Evolutionary conservation across 2,329 filamentous ascomycete genomes (phyloP).

Genomic region (Fusarium newnesense): DNA sequence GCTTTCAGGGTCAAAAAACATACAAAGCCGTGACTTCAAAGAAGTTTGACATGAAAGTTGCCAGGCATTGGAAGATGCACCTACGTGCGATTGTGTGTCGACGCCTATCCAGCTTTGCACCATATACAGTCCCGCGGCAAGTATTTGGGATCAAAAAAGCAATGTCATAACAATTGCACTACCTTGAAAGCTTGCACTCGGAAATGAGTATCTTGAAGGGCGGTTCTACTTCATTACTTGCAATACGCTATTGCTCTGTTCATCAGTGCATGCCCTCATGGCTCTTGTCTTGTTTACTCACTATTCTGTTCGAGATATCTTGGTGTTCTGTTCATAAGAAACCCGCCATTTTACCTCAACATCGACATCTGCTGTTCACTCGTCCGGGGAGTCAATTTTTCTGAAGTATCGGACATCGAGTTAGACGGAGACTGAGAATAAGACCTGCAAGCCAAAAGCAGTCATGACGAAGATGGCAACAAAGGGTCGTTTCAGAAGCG

Average conservation of each 20-base stretch:
- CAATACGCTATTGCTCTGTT: no score
- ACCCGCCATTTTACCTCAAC: background rate
- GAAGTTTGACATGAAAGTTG: no score
- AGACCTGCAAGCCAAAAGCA: background rate
- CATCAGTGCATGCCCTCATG: no score
- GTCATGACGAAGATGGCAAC: background rate
- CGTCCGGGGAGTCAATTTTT: background rate
- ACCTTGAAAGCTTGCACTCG: background rate
- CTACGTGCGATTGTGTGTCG: background rate
- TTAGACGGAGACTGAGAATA: background rate
- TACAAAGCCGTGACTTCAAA: no score
- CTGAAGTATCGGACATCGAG: background rate
- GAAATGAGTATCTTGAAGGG: no score
- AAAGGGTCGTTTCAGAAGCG: background rate
- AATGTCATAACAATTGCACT: background rate
- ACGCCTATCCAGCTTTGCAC: background rate
- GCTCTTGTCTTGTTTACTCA: background rate
- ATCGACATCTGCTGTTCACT: background rate
- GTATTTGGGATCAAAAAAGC: background rate
- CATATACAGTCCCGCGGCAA: background rate
- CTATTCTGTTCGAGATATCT: background rate
- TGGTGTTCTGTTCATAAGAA: background rate
- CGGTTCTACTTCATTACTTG: background rate
- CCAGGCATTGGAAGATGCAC: background rate
- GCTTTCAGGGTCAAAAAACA: no score